Conservation (phyloP, 2,329 filamentous ascomycete genomes). For the Westerdykella sp. region DNA sequence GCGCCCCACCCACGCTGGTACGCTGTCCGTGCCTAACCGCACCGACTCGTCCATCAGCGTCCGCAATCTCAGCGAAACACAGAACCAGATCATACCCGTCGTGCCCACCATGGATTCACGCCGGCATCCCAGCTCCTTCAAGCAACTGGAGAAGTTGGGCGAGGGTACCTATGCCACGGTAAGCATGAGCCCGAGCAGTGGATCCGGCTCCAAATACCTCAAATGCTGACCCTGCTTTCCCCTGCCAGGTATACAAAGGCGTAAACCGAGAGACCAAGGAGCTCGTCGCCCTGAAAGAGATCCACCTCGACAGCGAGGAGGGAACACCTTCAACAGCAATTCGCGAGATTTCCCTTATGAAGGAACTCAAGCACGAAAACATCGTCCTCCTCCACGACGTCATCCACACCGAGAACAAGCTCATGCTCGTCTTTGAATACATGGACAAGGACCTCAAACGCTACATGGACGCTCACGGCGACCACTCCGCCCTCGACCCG, state of each 20-base stretch:
- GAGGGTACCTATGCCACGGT: slow-evolving; percentile 98
- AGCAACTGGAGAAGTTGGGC: slow-evolving; percentile 96
- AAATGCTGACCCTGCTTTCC: slow-evolving; percentile 14
- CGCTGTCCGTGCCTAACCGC: slow-evolving; percentile 41
- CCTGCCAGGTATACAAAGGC: slow-evolving; percentile 84
- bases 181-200: slow-evolving; percentile 29
- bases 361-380: slow-evolving; percentile 98
- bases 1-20: slow-evolving; percentile 45
- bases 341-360: slow-evolving; percentile 98
- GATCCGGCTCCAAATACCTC: not conserved
- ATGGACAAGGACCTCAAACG: slow-evolving; percentile 99
- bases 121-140: slow-evolving; percentile 91
- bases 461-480: slow-evolving; percentile 93
- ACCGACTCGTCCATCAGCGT: slow-evolving; percentile 49
- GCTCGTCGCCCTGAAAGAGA: slow-evolving; percentile 94
- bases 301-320: slow-evolving; percentile 97
- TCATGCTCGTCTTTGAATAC: slow-evolving; percentile 98
- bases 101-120: slow-evolving; percentile 71
- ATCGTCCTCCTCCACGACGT: slow-evolving; percentile 97
- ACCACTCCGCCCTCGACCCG: slow-evolving; percentile 82
- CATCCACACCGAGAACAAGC: slow-evolving; percentile 98
- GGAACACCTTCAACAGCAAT: slow-evolving; percentile 96
- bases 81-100: slow-evolving; percentile 21
- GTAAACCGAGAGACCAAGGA: slow-evolving; percentile 95
- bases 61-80: slow-evolving; percentile 41